These are phyloP conservation scores for Coemansia furcata DNA, from an alignment of 192 early-diverging fungal species.

Conservation along the genomic window DNA sequence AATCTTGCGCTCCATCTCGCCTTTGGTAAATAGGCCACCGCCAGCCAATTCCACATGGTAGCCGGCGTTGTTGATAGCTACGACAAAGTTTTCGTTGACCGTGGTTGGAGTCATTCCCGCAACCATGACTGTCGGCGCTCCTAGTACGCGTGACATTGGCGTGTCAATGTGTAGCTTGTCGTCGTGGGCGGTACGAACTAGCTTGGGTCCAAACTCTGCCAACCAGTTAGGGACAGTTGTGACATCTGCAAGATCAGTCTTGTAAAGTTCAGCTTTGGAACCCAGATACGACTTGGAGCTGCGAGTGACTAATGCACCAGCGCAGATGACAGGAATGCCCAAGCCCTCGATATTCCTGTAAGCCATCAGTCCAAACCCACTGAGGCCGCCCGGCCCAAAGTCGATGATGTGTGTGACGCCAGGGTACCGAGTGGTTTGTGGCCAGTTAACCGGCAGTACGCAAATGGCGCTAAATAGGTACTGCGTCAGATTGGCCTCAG, in stretches of 20 bases:
- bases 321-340: constrained; percentile 60
- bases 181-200: constrained; percentile 61
- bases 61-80: constrained; percentile 84
- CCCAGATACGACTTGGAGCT: constrained; percentile 57
- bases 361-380: constrained; percentile 82
- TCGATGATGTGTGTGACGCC: constrained; percentile 86
- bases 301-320: constrained; percentile 10
- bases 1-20: constrained; percentile 67
- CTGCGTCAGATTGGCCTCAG: constrained; percentile 56
- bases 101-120: constrained; percentile 94
- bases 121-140: constrained; percentile 91
- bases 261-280: constrained; percentile 72
- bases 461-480: constrained; percentile 69
- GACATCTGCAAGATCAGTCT: constrained; percentile 62
- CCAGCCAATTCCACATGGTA: constrained; percentile 90
- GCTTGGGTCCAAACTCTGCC: constrained; percentile 74
- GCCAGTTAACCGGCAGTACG: constrained; percentile 65
- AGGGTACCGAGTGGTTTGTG: constrained; percentile 51
- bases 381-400: constrained; percentile 88
- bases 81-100: constrained; percentile 71
- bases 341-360: constrained; percentile 85
- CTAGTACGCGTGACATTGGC: constrained; percentile 79
- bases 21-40: constrained; percentile 83
- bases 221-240: constrained; percentile 83
- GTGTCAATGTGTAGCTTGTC: constrained; percentile 82